Evolutionary conservation across 306 rosid genomes (phyloP).

Genomic region (Vicia sativa): DNA sequence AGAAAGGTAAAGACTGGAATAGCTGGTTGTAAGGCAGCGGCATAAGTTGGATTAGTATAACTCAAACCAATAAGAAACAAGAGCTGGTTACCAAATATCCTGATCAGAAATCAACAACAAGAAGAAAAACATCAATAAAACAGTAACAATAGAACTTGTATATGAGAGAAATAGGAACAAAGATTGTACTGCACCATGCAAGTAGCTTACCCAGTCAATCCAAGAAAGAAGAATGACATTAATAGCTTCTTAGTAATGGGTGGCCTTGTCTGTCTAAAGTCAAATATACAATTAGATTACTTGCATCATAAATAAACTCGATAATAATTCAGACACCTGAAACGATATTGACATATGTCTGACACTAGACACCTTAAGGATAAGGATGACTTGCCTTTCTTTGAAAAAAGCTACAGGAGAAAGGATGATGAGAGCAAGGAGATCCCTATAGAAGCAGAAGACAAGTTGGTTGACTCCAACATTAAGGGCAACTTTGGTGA

Average conservation of each 20-base stretch:
- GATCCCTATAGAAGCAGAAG: slow-evolving; percentile 78
- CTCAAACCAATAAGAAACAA: slow-evolving; percentile 92
- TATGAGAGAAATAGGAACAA: slow-evolving; percentile 14
- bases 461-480: slow-evolving; percentile 84
- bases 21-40: slow-evolving; percentile 87
- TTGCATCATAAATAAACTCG: background rate
- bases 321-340: too few species aligned
- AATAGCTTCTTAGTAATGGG: slow-evolving; percentile 67
- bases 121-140: slow-evolving; percentile 29
- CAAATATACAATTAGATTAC: slow-evolving; percentile 32
- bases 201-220: slow-evolving; percentile 78
- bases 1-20: slow-evolving; percentile 91
- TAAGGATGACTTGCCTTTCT: slow-evolving; percentile 55
- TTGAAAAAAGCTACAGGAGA: slow-evolving; percentile 69
- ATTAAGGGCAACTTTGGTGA: slow-evolving; percentile 88
- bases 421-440: slow-evolving; percentile 65
- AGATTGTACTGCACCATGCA: slow-evolving; percentile 25
- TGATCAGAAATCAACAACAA: slow-evolving; percentile 44
- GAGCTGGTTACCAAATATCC: slow-evolving; percentile 94
- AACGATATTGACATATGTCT: too few species aligned
- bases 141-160: background rate
- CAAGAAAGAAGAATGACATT: slow-evolving; percentile 74
- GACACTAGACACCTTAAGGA: too few species aligned
- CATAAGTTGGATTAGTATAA: slow-evolving; percentile 94
- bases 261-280: slow-evolving; percentile 65